phyloP scores from a whole-genome alignment of 2,329 filamentous ascomycete species.

The Claviceps quebecensis region DNA sequence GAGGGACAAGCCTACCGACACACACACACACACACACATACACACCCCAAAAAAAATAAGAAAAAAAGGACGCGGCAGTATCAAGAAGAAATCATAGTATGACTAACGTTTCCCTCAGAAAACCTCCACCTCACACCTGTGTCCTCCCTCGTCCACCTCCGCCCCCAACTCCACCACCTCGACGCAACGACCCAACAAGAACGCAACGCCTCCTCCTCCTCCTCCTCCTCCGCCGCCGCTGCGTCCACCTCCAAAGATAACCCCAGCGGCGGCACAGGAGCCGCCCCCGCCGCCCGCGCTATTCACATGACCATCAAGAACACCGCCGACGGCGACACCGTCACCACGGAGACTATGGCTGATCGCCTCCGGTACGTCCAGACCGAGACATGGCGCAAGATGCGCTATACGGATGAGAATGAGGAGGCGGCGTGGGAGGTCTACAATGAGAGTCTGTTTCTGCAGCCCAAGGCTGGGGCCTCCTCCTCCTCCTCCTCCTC shows the following conservation, averaged over 20 bases:
- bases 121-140: slow-evolving; percentile 78
- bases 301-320: slow-evolving; percentile 83
- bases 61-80: neutral
- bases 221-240: slow-evolving; percentile 21
- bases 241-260: slow-evolving; percentile 13
- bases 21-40: too few species aligned
- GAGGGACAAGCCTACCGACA: too few species aligned
- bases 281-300: slow-evolving; percentile 49
- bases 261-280: neutral
- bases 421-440: slow-evolving; percentile 59
- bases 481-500: neutral
- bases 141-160: slow-evolving; percentile 71
- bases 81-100: neutral
- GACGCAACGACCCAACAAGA: slow-evolving; percentile 70
- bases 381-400: slow-evolving; percentile 65
- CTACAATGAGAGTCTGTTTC: slow-evolving; percentile 57
- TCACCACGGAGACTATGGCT: slow-evolving; percentile 57
- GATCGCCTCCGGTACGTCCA: slow-evolving; percentile 65
- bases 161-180: slow-evolving; percentile 84
- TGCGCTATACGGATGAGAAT: slow-evolving; percentile 74
- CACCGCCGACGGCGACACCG: slow-evolving; percentile 50
- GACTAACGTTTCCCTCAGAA: slow-evolving; percentile 31
- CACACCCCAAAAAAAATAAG: too few species aligned
- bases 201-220: slow-evolving; percentile 25
- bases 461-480: slow-evolving; percentile 11